Base-by-base conservation (phyloP, 164 flowering plant species). In the Brasenia schreberi region DNA sequence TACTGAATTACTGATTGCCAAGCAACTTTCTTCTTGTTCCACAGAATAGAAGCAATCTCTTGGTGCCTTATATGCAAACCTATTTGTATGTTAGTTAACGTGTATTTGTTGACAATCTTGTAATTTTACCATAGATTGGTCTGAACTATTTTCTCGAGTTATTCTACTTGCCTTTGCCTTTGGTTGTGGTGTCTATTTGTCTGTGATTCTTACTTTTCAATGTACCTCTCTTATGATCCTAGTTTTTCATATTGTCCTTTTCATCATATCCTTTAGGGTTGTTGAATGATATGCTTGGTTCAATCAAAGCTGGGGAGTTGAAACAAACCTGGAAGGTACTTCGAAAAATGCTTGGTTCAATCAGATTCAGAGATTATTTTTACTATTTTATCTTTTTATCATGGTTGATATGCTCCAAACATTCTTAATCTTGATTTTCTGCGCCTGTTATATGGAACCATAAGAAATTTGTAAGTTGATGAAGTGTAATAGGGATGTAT, bases 281-380 rank as follows among this genome's bases (percentile, higher is more conserved):
- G 56, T 71, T 94, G 76, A 71, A 77, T 69, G 99, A 94, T 78
- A 94, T 94, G 99, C 96, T 94, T 71, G 81, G 97, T 59, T 85
- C 96, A 39, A 69, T 92, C 61, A 91, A 81, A 82, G 79, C 80
- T 61, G 87, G 85, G 70, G 87, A 85, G 70, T 69, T 77, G 44
- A 89, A 85, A 77, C 83, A 93, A 64, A 84, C 86, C 19, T 94
- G 99, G 99, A 94, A 91, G 97, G 99, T 94, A 83, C 19, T 49
- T 33, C 39, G 4, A 33, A 33, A 33, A 33, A 1, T 33, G 39
- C 39, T 33, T 33, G 39, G 39, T 33, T 33, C 39, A 33, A 33
- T 33, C 39, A 33, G 39, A 33, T 33, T 33, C 39, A 33, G 39
- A 33, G 3, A 33, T 33, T 3, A 33, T 33, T 33, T 33, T 33